Conservation (phyloP, 1,284 basidiomycete genomes). For the Cryptococcus deneoformans region DNA sequence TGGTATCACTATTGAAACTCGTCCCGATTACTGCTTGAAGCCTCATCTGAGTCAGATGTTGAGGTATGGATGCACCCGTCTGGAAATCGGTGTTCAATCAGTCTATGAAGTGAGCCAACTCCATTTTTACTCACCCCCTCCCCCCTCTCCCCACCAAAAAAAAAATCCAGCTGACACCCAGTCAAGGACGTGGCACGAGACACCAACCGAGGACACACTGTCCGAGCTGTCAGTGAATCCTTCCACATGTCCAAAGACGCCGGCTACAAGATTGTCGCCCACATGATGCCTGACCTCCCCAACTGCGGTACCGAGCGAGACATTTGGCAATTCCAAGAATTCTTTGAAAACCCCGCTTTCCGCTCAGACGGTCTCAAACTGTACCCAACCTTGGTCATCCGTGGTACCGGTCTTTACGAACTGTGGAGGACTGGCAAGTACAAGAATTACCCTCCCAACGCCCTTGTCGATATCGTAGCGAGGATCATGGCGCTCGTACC, state of each 20-base stretch:
- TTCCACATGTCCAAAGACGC: conserved; percentile 99
- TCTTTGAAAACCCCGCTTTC: conserved; percentile 98
- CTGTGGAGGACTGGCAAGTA: conserved; percentile 95
- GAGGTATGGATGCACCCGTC: conserved; percentile 94
- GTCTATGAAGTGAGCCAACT: conserved; percentile 70
- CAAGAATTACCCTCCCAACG: conserved; percentile 99
- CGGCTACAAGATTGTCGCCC: conserved; percentile 98
- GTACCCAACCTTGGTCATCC: conserved; percentile 97
- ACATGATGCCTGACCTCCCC: conserved; percentile 98
- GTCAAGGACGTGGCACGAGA: conserved; percentile 85
- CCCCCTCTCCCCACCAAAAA: too few species aligned
- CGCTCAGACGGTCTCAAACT: conserved; percentile 97
- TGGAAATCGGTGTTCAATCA: conserved; percentile 98
- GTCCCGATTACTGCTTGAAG: conserved; percentile 96
- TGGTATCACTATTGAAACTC: conserved; percentile 98
- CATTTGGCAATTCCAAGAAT: conserved; percentile 96
- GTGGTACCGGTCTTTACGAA: conserved; percentile 96
- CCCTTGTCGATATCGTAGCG: conserved; percentile 95
- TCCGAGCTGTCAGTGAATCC: conserved; percentile 93
- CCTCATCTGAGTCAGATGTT: conserved; percentile 99
- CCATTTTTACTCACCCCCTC: not conserved
- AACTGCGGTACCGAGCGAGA: conserved; percentile 98
- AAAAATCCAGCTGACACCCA: not conserved
- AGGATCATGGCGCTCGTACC: conserved; percentile 95
- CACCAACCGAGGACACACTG: conserved; percentile 97